Conservation (phyloP, 2,329 filamentous ascomycete genomes). For the Neocatenulostroma microsporum region DNA sequence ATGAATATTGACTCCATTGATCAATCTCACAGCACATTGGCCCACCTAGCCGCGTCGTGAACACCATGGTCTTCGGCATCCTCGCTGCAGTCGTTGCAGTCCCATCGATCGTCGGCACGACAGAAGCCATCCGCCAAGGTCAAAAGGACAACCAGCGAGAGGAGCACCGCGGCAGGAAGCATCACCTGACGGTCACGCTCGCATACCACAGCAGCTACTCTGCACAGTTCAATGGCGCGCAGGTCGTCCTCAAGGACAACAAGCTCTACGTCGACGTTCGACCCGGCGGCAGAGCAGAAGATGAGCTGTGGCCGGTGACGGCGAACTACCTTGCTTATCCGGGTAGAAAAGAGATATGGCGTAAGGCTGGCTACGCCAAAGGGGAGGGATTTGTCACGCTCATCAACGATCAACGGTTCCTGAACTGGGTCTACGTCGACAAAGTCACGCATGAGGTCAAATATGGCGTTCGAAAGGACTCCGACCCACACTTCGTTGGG, state of each 20-base stretch:
- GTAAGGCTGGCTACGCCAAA: constrained; percentile 28
- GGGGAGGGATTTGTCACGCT: constrained; percentile 41
- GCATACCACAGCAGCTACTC: constrained; percentile 20
- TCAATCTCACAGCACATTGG: too few species aligned
- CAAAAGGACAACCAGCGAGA: constrained; percentile 27
- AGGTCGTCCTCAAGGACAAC: constrained; percentile 31
- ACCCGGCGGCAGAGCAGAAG: constrained; percentile 13
- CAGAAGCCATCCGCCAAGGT: constrained; percentile 27
- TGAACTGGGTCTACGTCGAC: constrained; percentile 63
- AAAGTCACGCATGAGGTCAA: constrained; percentile 52
- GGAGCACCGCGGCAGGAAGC: constrained; percentile 26
- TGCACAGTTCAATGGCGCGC: constrained; percentile 21
- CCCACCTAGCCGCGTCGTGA: too few species aligned
- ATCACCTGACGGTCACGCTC: constrained; percentile 24
- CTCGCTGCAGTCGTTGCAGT: constrained; percentile 26
- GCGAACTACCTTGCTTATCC: constrained; percentile 45
- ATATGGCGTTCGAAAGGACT: constrained; percentile 50
- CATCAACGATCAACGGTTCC: constrained; percentile 49
- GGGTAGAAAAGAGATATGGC: constrained; percentile 27
- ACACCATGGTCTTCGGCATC: constrained; percentile 27
- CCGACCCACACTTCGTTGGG: constrained; percentile 63
- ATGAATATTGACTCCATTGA: too few species aligned
- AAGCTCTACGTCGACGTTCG: constrained; percentile 33
- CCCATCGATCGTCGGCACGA: constrained; percentile 30
- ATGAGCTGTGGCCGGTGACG: constrained; percentile 24